Conservation (phyloP, 2,329 filamentous ascomycete genomes). For the Alternaria sp. region DNA sequence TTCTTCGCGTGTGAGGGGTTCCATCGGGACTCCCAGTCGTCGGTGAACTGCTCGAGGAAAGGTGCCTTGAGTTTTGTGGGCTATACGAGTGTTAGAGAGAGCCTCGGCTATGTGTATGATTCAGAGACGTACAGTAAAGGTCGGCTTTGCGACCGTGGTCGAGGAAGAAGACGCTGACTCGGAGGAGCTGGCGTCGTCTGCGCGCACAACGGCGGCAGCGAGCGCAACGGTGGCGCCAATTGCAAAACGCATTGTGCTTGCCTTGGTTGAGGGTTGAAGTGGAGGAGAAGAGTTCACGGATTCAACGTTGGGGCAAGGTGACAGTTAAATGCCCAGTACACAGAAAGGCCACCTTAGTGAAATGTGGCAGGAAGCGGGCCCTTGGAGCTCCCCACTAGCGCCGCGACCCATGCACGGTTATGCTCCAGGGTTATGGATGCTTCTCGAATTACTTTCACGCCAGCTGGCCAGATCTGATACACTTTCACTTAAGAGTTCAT, state of each 20-base stretch:
- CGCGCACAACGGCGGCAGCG: conserved; percentile 74
- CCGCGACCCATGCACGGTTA: conserved; percentile 16
- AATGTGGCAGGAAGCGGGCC: conserved; percentile 19
- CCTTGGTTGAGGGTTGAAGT: conserved; percentile 34
- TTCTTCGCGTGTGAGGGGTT: conserved; percentile 97
- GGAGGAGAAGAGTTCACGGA: conserved; percentile 24
- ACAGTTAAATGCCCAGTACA: conserved; percentile 29
- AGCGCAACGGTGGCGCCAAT: conserved; percentile 73
- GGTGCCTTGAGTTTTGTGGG: conserved; percentile 87
- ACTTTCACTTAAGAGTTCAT: neutral
- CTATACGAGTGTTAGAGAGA: conserved; percentile 58
- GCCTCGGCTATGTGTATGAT: neutral
- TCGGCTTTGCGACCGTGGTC: conserved; percentile 71
- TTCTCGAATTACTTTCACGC: conserved; percentile 27
- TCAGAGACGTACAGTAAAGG: conserved; percentile 77
- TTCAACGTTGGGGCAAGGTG: conserved; percentile 24
- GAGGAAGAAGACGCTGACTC: conserved; percentile 61
- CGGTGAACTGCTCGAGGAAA: conserved; percentile 98
- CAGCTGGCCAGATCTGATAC: conserved; percentile 27
- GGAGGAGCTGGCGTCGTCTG: conserved; percentile 61
- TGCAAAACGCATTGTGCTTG: conserved; percentile 63
- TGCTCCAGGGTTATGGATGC: conserved; percentile 14
- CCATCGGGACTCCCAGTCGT: conserved; percentile 94
- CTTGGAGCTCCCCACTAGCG: conserved; percentile 19
- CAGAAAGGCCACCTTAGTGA: conserved; percentile 25